Evolutionary conservation across 306 rosid species (phyloP).

Genomic region (Ziziphus jujuba): DNA sequence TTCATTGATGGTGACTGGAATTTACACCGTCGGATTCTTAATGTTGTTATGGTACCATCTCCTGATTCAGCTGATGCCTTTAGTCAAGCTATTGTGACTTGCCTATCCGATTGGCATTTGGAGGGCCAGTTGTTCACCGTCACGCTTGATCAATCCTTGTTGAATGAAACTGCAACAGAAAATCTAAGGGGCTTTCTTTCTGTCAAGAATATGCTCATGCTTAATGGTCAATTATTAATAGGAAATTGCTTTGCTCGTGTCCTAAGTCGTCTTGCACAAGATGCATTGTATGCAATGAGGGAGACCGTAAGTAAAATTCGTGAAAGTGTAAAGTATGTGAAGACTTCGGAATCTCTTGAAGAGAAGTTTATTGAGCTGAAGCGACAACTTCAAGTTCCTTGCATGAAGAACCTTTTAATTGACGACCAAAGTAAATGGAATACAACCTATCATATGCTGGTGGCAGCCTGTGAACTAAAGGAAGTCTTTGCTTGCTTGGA

Average conservation of each 20-base stretch:
- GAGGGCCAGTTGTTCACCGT: conserved; percentile 63
- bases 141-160: conserved; percentile 61
- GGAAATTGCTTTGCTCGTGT: conserved; percentile 80
- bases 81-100: conserved; percentile 51
- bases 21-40: conserved; percentile 66
- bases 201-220: conserved; percentile 62
- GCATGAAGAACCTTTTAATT: conserved; percentile 51
- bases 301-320: conserved; percentile 65
- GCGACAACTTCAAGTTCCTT: conserved; percentile 73
- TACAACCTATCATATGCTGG: conserved; percentile 82
- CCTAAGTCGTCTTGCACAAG: conserved; percentile 67
- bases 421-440: conserved; percentile 82
- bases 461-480: conserved; percentile 70
- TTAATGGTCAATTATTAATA: conserved; percentile 74
- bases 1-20: conserved; percentile 82
- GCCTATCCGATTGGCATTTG: conserved; percentile 83
- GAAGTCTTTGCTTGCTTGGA: conserved; percentile 84
- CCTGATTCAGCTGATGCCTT: conserved; percentile 58
- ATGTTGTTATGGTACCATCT: conserved; percentile 62
- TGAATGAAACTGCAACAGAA: conserved; percentile 53
- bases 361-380: conserved; percentile 70
- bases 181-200: conserved; percentile 67
- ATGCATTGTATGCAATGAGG: conserved; percentile 43
- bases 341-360: conserved; percentile 57
- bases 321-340: conserved; percentile 78